These are phyloP conservation scores for Zopfia rhizophila DNA, from an alignment of 2,329 filamentous ascomycete genomes.

Conservation along the genomic window DNA sequence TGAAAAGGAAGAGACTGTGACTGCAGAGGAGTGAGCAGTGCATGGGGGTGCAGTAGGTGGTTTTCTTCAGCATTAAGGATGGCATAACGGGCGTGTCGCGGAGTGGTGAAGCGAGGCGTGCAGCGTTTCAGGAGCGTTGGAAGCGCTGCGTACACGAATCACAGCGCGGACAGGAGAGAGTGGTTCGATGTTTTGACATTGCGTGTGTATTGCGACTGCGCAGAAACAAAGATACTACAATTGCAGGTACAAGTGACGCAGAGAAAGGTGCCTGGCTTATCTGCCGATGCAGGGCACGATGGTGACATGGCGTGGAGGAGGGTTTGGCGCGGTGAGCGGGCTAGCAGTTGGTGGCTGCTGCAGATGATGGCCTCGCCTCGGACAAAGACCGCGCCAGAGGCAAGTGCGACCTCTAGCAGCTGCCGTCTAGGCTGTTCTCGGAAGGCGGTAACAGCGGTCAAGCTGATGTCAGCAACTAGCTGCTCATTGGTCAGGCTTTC, in stretches of 20 bases:
- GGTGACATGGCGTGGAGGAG: slow-evolving; percentile 10
- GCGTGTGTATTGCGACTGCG: slow-evolving; percentile 11
- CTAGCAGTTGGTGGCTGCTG: slow-evolving; percentile 29
- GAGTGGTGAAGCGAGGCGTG: slow-evolving; percentile 40
- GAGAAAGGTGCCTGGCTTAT: neutral
- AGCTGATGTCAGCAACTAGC: slow-evolving; percentile 19
- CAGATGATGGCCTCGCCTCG: slow-evolving; percentile 12
- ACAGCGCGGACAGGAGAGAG: slow-evolving; percentile 24
- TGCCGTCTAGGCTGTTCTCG: slow-evolving; percentile 11
- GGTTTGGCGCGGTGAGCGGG: slow-evolving; percentile 16
- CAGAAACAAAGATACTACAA: neutral
- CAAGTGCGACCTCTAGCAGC: neutral
- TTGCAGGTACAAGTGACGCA: neutral
- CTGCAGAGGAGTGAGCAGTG: slow-evolving; percentile 34
- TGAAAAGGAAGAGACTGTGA: slow-evolving; percentile 34
- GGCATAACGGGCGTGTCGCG: slow-evolving; percentile 44
- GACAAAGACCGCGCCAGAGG: too few relatives aligned
- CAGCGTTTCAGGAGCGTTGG: slow-evolving; percentile 48
- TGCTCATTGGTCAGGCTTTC: slow-evolving; percentile 1
- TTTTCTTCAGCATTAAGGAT: slow-evolving; percentile 47
- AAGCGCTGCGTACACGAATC: slow-evolving; percentile 42
- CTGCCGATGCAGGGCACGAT: neutral
- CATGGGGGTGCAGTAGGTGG: slow-evolving; percentile 37
- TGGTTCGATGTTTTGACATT: slow-evolving; percentile 42
- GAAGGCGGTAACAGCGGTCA: slow-evolving; percentile 28